phyloP scores from a whole-genome alignment of 192 early-diverging fungal genomes.

The Rhizoclosmatium globosum region DNA sequence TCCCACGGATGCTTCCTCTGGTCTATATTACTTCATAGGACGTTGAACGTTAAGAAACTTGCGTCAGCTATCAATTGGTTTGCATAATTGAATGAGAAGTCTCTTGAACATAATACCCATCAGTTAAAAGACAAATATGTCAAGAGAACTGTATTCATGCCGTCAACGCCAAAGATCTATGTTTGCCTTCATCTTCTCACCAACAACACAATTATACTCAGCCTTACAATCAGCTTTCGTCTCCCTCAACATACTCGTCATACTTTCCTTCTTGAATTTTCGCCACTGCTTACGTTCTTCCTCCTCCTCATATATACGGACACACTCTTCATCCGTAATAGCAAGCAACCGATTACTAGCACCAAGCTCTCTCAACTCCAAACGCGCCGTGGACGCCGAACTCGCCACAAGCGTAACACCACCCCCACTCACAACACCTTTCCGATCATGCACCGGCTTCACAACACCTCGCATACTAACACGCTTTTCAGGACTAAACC shows the following conservation, averaged over 20 bases:
- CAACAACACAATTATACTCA: slow-evolving; percentile 20
- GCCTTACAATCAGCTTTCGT: slow-evolving; percentile 18
- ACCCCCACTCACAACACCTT: background rate
- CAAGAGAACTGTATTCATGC: too few relatives aligned
- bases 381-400: slow-evolving; percentile 1
- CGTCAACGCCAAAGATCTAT: slow-evolving; percentile 12
- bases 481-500: slow-evolving; percentile 4
- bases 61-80: too few relatives aligned
- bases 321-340: slow-evolving; percentile 21
- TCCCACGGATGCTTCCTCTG: too few relatives aligned
- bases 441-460: background rate
- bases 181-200: slow-evolving; percentile 7
- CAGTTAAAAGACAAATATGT: too few relatives aligned
- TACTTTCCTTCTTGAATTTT: background rate
- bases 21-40: too few relatives aligned
- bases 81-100: too few relatives aligned
- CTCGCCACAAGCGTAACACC: slow-evolving; percentile 7
- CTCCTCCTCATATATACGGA: slow-evolving; percentile 2
- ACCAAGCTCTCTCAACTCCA: slow-evolving; percentile 15
- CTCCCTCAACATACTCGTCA: slow-evolving; percentile 8
- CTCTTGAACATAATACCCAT: too few relatives aligned
- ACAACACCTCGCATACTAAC: background rate
- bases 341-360: background rate
- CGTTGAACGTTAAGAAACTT: too few relatives aligned
- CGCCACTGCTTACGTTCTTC: slow-evolving; percentile 17